A percentile compares a stretch with the other conserved stretches of the same genome.
These are phyloP conservation scores for Lithocarpus polystachyus DNA, from an alignment of 306 rosid genomes.

Conservation along the genomic window DNA sequence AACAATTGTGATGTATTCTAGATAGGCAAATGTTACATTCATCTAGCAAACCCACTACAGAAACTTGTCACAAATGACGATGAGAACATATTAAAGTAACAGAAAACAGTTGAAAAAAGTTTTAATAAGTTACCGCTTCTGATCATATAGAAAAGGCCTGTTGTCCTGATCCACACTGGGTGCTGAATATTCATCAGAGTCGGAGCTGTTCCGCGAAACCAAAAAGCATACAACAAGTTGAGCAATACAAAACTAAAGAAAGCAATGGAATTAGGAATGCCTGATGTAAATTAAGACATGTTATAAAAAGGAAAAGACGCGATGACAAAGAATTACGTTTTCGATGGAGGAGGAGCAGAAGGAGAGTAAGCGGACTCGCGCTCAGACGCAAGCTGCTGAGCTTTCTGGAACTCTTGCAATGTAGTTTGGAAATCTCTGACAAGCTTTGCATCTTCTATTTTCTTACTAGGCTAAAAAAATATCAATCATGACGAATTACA, in stretches of 20 bases:
- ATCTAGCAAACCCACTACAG: neutral
- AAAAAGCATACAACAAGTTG: slow-evolving; percentile 8
- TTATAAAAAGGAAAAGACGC: neutral
- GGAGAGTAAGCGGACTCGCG: slow-evolving; percentile 65
- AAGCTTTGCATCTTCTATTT: slow-evolving; percentile 72
- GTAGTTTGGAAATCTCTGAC: slow-evolving; percentile 78
- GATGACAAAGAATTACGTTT: slow-evolving; percentile 20
- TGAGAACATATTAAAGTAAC: neutral
- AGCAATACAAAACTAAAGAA: neutral
- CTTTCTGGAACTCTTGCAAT: slow-evolving; percentile 74
- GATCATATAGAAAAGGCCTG: slow-evolving; percentile 56
- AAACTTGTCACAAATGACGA: neutral
- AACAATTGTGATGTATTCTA: neutral
- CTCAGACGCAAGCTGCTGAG: slow-evolving; percentile 72
- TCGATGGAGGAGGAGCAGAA: slow-evolving; percentile 37
- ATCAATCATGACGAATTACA: neutral
- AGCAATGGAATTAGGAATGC: neutral
- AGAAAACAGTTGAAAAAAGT: slow-evolving; percentile 13
- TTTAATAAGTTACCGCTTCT: slow-evolving; percentile 46
- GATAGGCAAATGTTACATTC: neutral
- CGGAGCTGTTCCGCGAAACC: slow-evolving; percentile 39
- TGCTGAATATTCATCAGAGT: slow-evolving; percentile 37
- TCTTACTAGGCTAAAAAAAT: slow-evolving; percentile 47
- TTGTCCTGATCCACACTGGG: slow-evolving; percentile 39
- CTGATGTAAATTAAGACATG: neutral